phyloP scores from a whole-genome alignment of 1,284 basidiomycete genomes.

The Tausonia pullulans region DNA sequence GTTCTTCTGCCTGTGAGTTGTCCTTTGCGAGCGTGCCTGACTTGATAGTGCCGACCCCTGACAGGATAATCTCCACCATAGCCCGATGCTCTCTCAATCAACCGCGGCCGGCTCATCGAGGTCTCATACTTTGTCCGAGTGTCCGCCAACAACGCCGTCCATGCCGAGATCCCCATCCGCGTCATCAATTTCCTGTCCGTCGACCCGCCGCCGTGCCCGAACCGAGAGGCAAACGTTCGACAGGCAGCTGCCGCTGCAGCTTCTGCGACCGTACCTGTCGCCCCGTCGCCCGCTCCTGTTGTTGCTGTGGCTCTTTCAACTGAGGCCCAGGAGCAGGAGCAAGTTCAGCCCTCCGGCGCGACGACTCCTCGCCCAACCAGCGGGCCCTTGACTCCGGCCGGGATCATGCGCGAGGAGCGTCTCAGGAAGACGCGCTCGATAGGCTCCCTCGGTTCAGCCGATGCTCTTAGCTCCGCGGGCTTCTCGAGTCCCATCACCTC shows the following conservation, averaged over 20 bases:
- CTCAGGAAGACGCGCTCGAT: conserved; percentile 13
- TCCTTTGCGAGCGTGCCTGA: not conserved
- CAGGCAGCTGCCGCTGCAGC: not conserved
- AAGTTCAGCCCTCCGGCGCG: conserved; percentile 3
- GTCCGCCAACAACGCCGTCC: conserved; percentile 53
- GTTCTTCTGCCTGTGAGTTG: conserved; percentile 57
- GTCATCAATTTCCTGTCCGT: conserved; percentile 71
- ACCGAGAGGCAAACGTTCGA: not conserved
- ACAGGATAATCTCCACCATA: conserved; percentile 26
- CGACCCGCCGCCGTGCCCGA: conserved; percentile 50
- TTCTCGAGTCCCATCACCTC: too few relatives aligned
- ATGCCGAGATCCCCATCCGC: conserved; percentile 55
- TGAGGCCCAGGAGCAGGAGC: conserved; percentile 13
- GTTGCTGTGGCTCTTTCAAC: not conserved
- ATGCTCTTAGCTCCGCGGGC: not conserved
- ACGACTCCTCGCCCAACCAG: not conserved
- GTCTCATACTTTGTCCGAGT: conserved; percentile 67
- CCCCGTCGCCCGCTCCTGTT: not conserved
- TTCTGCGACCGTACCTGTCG: not conserved
- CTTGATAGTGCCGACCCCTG: not conserved
- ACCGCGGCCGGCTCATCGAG: conserved; percentile 65
- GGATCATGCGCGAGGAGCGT: not conserved
- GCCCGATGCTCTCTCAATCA: conserved; percentile 61
- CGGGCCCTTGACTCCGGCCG: not conserved
- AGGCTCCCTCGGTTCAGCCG: conserved; percentile 1